Evolutionary conservation across 352 stramenopile species (phyloP), one percentile per base, ranked within the genome.

Genomic region (Phytophthora macrochlamydospora): DNA sequence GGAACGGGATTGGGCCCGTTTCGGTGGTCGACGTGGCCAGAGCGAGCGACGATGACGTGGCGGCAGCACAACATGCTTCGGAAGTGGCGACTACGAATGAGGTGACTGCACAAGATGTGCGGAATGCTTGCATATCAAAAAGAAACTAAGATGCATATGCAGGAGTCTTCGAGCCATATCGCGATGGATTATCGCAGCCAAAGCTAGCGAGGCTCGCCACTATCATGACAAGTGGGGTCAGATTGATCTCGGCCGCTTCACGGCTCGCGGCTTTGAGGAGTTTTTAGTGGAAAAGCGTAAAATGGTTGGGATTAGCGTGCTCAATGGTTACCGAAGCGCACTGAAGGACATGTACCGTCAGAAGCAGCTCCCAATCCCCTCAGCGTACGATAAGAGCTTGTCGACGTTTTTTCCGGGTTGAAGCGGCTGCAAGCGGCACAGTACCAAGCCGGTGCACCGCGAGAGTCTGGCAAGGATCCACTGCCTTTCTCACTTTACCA

Each of bases 221-320:
- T 56, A 45, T 31, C 56, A 56, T 14, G 32, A 56, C 24, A 7
- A 40, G 30, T 44, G 5, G 38, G 45, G 29, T 4, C 37, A 56
- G 2, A 63, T 63, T 31, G 30, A 56, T 3, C n/a, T 63, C 1
- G 8, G 33, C 12, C 35, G 28, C 14, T 63, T 63, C n/a, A 43
- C 56, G 3, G 0, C 28, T 3, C 14, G 2, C 7, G 45, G 56
- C 11, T 51, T 56, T 50, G 48, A 63, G n/a, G 38, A 11, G 3
- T 56, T 63, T 24, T 28, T 56, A 2, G 13, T 51, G 1, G 33
- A 63, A 35, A 63, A 63, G 37, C 1, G 56, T 24, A 63, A 56
- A 30, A 51, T 14, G 1, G 48, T 63, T 3, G 29, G 46, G 3
- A 29, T 63, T 4, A 63, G 46, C 40, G 46, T 24, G 4, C 46